Evolutionary conservation across 805 yeast species (phyloP), one percentile per base, ranked within the genome.

Genomic region (Wickerhamomyces bovis): DNA sequence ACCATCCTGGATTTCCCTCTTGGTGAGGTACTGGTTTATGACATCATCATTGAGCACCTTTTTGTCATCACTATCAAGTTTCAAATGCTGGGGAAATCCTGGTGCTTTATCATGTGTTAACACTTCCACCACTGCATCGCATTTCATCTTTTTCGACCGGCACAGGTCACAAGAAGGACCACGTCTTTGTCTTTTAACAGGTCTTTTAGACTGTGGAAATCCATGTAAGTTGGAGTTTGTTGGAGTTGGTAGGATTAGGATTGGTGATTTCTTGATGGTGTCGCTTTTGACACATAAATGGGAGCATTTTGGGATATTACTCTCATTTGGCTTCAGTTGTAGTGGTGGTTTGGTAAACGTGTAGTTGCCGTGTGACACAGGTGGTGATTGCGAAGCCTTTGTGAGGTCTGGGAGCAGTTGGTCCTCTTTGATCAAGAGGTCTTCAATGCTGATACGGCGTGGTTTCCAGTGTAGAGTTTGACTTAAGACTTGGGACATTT

Each of bases 111-210:
- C 15, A 33, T 43, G 38, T 16, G 38, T 13, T 4, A 44, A 6
- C 10, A 44, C 33, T 18, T 47, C 36, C 6, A 47, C 41, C 25
- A 44, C 33, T 2, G 50, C 50, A 38, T 47, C 50, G 38, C 50
- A 47, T 31, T 47, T 47, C 20, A 47, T 42, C 31, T 47, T 47
- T 23, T 41, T 44, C 18, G 39, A 43, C 1, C 44, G 41, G 33
- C 50, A 47, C 9, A 18, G 21, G 19, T 47, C 50, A 16, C 50
- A 47, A 15, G 47, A 43, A 16, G 50, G 50, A 2, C 50, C 50
- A 9, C 41, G 33, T 41, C 50, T 41, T 33, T 47, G 50, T 33
- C 36, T 33, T 12, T 33, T 33, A 3, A 10, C 2, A 6, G 36
- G 18, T 16, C 8, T 4, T 16, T n/a, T 33, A 11, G 20, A 5